phyloP scores from a whole-genome alignment of 768 basidiomycete genomes.

The Daedaleopsis sinensis region DNA sequence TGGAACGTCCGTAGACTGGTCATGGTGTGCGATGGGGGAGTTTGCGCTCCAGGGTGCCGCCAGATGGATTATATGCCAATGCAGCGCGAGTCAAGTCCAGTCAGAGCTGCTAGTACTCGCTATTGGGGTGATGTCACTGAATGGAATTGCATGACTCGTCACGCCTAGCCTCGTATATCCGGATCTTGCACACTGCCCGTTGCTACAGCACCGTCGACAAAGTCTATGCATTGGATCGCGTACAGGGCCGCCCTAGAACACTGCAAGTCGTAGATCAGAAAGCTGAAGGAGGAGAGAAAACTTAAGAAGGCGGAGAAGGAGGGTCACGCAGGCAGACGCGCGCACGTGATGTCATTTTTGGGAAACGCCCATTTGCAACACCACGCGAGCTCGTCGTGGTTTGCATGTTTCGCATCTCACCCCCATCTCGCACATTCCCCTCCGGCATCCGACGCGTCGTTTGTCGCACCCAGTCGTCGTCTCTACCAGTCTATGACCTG shows the following conservation, averaged over 20 bases:
- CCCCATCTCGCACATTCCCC: neutral
- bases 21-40: constrained; percentile 36
- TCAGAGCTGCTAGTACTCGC: constrained; percentile 12
- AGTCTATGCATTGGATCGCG: neutral
- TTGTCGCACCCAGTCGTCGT: neutral
- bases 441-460: neutral
- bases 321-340: neutral
- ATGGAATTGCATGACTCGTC: constrained; percentile 17
- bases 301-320: neutral
- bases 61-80: constrained; percentile 11
- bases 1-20: constrained; percentile 66
- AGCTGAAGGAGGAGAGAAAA: neutral
- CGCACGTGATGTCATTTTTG: constrained; percentile 15
- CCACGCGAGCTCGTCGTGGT: neutral
- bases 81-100: constrained; percentile 21
- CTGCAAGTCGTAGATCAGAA: neutral
- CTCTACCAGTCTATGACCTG: neutral
- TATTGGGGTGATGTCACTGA: constrained; percentile 15
- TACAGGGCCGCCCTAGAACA: neutral
- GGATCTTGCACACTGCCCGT: neutral
- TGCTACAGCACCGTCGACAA: neutral
- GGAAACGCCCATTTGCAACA: neutral
- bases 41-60: neutral
- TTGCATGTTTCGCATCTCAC: neutral
- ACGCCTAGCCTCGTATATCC: constrained; percentile 3